Conservation (phyloP, 2,329 filamentous ascomycete genomes). For the Aspergillus pseudotamarii region DNA sequence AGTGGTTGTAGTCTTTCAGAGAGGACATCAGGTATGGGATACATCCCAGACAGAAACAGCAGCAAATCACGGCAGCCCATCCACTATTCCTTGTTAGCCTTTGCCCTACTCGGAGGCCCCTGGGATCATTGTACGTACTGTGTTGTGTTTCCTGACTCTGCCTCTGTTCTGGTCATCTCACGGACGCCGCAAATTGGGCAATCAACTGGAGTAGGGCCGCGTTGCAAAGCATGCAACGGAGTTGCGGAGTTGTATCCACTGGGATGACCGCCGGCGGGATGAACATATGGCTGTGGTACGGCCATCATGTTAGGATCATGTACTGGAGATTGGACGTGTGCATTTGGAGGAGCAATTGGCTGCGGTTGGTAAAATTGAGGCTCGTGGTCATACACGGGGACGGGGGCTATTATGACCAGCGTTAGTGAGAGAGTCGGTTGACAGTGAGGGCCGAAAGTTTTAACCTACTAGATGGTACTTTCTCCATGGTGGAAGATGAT, state of each 20-base stretch:
- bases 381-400: constrained; percentile 8
- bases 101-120: neutral
- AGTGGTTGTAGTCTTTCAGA: constrained; percentile 53
- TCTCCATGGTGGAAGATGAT: neutral
- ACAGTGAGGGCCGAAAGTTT: neutral
- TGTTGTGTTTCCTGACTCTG: constrained; percentile 29
- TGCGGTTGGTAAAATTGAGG: neutral
- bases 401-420: constrained; percentile 2
- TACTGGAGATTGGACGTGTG: neutral
- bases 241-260: constrained; percentile 28
- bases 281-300: neutral
- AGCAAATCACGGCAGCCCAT: constrained; percentile 51
- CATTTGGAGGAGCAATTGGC: constrained; percentile 2
- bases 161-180: constrained; percentile 29
- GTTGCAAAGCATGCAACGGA: constrained; percentile 30
- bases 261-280: constrained; percentile 14
- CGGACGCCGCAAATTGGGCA: constrained; percentile 51
- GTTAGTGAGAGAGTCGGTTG: neutral
- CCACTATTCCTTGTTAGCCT: constrained; percentile 33
- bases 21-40: constrained; percentile 53
- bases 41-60: constrained; percentile 48
- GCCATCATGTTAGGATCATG: neutral
- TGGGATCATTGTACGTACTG: constrained; percentile 26
- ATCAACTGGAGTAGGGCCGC: constrained; percentile 47
- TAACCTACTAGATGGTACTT: constrained; percentile 3